Evolutionary conservation across 371 early-diverging fungal genomes (phyloP).

Genomic region (Coemansia sp.): DNA sequence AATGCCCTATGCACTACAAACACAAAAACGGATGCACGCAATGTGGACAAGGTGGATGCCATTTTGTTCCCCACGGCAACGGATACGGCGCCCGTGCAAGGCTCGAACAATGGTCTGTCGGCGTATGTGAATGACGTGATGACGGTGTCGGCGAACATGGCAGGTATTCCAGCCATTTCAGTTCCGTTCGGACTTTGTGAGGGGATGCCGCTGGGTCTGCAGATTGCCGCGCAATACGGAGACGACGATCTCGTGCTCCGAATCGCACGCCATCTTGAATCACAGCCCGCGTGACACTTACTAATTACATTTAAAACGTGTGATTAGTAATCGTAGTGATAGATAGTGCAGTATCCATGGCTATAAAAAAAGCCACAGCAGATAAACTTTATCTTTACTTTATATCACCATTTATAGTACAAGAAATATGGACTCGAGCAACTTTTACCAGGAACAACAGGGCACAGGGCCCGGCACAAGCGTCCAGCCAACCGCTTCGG

Average conservation of each 20-base stretch:
- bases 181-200: conserved; percentile 53
- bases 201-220: conserved; percentile 74
- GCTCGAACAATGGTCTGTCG: conserved; percentile 22
- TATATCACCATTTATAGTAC: background rate
- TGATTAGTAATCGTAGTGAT: background rate
- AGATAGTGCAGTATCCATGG: background rate
- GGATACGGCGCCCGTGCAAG: conserved; percentile 60
- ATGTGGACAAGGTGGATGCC: conserved; percentile 5
- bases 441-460: conserved; percentile 31
- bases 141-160: conserved; percentile 86
- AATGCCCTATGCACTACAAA: conserved; percentile 49
- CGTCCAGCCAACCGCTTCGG: conserved; percentile 25
- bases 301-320: too few species aligned
- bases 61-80: conserved; percentile 72
- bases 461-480: conserved; percentile 30
- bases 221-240: conserved; percentile 79
- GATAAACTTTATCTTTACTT: background rate
- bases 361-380: background rate
- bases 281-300: background rate
- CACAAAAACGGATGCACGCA: background rate
- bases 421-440: conserved; percentile 4
- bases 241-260: conserved; percentile 58
- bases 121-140: conserved; percentile 81
- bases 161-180: conserved; percentile 64
- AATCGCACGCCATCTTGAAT: conserved; percentile 3